Evolutionary conservation across 1,284 basidiomycete genomes (phyloP), one percentile per base, ranked within the genome.

Genomic region (Pascua sp.): DNA sequence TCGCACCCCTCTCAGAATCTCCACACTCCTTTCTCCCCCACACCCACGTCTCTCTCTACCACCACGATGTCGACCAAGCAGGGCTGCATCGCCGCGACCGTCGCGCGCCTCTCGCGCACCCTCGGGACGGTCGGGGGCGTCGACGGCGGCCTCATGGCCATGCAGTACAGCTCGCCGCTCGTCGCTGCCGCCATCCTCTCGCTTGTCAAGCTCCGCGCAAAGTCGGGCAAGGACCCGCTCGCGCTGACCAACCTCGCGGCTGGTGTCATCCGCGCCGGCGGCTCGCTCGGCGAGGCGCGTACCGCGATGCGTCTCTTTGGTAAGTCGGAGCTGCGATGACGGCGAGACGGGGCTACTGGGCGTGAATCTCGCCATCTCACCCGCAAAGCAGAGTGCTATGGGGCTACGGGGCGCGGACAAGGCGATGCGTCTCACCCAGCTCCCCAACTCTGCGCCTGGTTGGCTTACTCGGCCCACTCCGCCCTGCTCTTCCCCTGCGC

Each of bases 231-330:
- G 24, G 51, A 42, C 17, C 49, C 40, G 12, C 54, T 37, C 32
- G 52, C 40, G n/a, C 57, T 75, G 44, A 46, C 56, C 13, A 52
- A 61, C 48, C 55, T 72, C 18, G 70, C 72, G 3, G 64, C 61
- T 24, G 72, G 71, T 12, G 64, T 70, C 63, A 66, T 57, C 0
- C 66, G 59, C 17, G 66, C 67, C 2, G 71, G 66, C 11, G 67
- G 56, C 18, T 62, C 67, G 51, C 60, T 76, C 8, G 64, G 65
- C 17, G 73, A 76, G 56, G 73, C 76, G 2, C 59, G 76, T 58
- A 69, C 72, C 15, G 63, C 76, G 61, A 76, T 76, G 69, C 56
- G 76, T 16, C 57, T 70, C 32, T 70, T 74, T 46, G 76, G 76
- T 76, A 49, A 60, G 74, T 65, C 24, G 45, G 41, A 41, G 52